Conservation (phyloP, 495 filamentous ascomycete species). For the Hyaloscypha hepaticicola region DNA sequence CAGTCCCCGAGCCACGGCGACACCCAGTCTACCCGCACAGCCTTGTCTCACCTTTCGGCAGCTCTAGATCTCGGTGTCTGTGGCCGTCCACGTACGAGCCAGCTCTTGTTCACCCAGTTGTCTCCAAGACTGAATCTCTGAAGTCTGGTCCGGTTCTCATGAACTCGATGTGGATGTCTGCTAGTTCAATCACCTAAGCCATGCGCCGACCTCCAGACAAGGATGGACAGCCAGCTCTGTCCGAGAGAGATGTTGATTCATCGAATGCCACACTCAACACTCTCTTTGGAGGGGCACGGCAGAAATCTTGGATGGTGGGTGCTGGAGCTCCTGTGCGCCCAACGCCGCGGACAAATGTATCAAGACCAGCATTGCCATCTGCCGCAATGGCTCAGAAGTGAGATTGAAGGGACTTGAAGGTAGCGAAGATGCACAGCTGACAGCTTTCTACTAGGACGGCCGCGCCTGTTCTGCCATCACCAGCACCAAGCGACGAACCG, state of each 20-base stretch:
- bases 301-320: conserved; percentile 65
- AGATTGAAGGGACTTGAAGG: background rate
- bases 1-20: conserved; percentile 1
- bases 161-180: conserved; percentile 17
- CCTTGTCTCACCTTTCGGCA: conserved; percentile 13
- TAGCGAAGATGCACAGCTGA: conserved; percentile 5
- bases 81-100: conserved; percentile 9
- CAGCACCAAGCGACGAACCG: conserved; percentile 54
- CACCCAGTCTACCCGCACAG: conserved; percentile 3
- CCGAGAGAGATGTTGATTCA: conserved; percentile 49
- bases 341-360: conserved; percentile 37
- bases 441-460: conserved; percentile 22
- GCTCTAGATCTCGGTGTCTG: background rate
- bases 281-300: conserved; percentile 60
- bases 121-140: conserved; percentile 7
- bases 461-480: conserved; percentile 48
- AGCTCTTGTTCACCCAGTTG: background rate
- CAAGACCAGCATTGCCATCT: conserved; percentile 8
- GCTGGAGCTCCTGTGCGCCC: conserved; percentile 39
- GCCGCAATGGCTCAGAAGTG: conserved; percentile 19
- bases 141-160: conserved; percentile 17
- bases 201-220: conserved; percentile 35
- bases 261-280: conserved; percentile 69
- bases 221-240: conserved; percentile 13
- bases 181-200: conserved; percentile 9